Evolutionary conservation across 2,329 filamentous ascomycete genomes (phyloP).

Genomic region (Sporothrix inflata): DNA sequence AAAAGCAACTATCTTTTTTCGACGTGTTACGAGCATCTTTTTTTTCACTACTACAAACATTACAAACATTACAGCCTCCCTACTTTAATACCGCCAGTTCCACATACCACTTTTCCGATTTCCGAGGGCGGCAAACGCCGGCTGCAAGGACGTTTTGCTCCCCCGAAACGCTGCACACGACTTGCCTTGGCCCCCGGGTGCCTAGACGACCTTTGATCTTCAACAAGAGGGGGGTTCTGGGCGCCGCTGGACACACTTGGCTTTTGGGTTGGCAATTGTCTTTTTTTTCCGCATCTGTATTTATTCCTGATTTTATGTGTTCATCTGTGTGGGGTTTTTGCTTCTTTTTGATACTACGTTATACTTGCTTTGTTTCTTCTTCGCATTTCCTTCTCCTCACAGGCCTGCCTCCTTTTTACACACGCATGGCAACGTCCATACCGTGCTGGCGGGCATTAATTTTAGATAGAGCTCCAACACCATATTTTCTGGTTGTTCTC

Average conservation of each 20-base stretch:
- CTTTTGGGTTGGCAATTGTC: conserved; percentile 14
- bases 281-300: conserved; percentile 1
- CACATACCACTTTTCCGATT: background rate
- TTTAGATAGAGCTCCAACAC: conserved; percentile 16
- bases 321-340: background rate
- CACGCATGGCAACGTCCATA: background rate
- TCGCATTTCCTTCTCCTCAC: conserved; percentile 9
- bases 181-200: background rate
- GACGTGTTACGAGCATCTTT: background rate
- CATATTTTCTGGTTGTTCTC: background rate
- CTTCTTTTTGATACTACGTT: background rate
- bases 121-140: background rate
- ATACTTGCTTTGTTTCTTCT: background rate
- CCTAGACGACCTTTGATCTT: conserved; percentile 4
- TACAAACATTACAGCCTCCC: background rate
- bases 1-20: background rate
- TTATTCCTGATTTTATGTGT: background rate
- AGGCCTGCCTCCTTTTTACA: background rate
- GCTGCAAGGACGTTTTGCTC: conserved; percentile 6
- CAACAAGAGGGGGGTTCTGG: conserved; percentile 22
- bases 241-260: background rate
- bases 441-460: conserved; percentile 14
- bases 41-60: background rate
- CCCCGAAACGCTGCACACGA: background rate
- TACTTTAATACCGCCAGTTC: background rate